Evolutionary conservation across 805 yeast genomes (phyloP).

Genomic region (Candida krabiensis): DNA sequence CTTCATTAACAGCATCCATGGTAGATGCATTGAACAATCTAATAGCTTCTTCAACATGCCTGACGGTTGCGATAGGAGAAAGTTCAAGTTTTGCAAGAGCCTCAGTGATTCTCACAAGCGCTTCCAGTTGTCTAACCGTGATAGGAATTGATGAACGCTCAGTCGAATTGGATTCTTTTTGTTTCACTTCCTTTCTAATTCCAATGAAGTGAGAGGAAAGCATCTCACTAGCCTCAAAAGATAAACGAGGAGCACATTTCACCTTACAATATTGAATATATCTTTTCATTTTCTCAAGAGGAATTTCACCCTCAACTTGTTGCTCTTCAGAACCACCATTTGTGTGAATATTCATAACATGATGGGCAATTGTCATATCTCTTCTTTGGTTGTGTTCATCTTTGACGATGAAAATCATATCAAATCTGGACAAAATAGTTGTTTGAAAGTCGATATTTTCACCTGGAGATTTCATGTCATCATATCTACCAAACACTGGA

Average conservation of each 20-base stretch:
- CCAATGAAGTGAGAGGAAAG: constrained; percentile 90
- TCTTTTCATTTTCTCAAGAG: constrained; percentile 87
- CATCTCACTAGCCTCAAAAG: constrained; percentile 86
- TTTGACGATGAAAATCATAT: constrained; percentile 95
- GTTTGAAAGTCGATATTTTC: constrained; percentile 98
- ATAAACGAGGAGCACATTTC: constrained; percentile 89
- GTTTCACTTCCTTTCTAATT: constrained; percentile 79
- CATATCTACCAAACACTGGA: constrained; percentile 95
- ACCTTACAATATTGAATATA: constrained; percentile 88
- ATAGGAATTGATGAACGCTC: constrained; percentile 96
- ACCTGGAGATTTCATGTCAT: constrained; percentile 94
- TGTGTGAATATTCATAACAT: constrained; percentile 93
- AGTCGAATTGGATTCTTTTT: constrained; percentile 75
- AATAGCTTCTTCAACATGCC: constrained; percentile 94
- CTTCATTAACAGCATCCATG: constrained; percentile 77
- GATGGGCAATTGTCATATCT: constrained; percentile 88
- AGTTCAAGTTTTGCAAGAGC: constrained; percentile 84
- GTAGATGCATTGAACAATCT: constrained; percentile 95
- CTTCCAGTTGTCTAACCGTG: constrained; percentile 96
- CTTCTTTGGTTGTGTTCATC: constrained; percentile 88
- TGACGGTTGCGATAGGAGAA: constrained; percentile 79
- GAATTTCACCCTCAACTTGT: constrained; percentile 75
- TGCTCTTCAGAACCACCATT: constrained; percentile 56
- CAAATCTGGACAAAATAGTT: constrained; percentile 94
- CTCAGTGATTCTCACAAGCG: constrained; percentile 93